phyloP scores from a whole-genome alignment of 2,329 filamentous ascomycete species.

The Pleurostoma richardsiae region DNA sequence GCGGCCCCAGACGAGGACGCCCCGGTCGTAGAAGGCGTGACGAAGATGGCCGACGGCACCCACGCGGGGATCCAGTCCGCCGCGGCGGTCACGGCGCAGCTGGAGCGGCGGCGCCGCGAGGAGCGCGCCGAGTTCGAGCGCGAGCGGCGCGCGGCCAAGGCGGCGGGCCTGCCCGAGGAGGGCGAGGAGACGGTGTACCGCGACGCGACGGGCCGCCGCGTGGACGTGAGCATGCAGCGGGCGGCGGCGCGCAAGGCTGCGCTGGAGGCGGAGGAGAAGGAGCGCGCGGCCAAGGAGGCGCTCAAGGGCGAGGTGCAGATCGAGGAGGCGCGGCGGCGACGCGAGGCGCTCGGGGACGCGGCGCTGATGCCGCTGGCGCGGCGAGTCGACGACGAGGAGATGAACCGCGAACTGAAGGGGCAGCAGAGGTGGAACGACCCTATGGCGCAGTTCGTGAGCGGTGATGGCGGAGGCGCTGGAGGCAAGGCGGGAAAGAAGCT shows the following conservation, averaged over 20 bases:
- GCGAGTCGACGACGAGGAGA: slow-evolving; percentile 73
- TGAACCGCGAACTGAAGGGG: slow-evolving; percentile 80
- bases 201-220: slow-evolving; percentile 89
- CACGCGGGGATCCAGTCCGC: slow-evolving; percentile 84
- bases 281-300: slow-evolving; percentile 61
- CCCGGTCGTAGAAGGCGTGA: slow-evolving; percentile 35
- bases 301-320: slow-evolving; percentile 79
- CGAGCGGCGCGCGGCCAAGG: slow-evolving; percentile 22
- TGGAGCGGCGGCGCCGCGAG: slow-evolving; percentile 48
- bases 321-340: slow-evolving; percentile 57
- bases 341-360: slow-evolving; percentile 70
- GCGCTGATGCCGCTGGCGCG: slow-evolving; percentile 77
- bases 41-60: slow-evolving; percentile 84
- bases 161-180: slow-evolving; percentile 34
- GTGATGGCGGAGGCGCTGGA: slow-evolving; percentile 19
- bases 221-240: slow-evolving; percentile 87
- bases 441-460: slow-evolving; percentile 70
- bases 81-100: slow-evolving; percentile 66
- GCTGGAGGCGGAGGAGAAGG: slow-evolving; percentile 66
- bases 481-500: slow-evolving; percentile 21
- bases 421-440: slow-evolving; percentile 89
- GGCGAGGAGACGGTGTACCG: slow-evolving; percentile 83
- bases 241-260: slow-evolving; percentile 70
- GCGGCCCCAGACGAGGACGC: slow-evolving; percentile 42
- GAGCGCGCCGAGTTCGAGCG: slow-evolving; percentile 24